A percentile compares a stretch with the other conserved stretches of the same genome.
Evolutionary conservation across 2,329 filamentous ascomycete genomes (phyloP).

Genomic region (Xylaria sp.): DNA sequence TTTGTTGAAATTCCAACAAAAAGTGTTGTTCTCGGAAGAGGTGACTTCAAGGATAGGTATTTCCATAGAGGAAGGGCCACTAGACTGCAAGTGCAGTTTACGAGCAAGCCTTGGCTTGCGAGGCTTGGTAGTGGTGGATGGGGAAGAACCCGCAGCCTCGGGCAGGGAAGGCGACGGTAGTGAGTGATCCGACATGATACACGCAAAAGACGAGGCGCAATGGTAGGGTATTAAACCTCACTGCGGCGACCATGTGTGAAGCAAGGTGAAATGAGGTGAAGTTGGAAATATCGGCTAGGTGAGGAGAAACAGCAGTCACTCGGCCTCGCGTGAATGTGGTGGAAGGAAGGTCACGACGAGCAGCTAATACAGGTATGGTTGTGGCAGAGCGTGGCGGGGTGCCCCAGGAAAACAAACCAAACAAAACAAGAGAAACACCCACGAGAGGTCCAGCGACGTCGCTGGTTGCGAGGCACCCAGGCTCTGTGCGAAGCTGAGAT

Average conservation of each 20-base stretch:
- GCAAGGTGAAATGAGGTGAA: not conserved
- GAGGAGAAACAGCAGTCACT: not conserved
- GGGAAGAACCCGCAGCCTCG: not conserved
- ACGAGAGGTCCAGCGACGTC: constrained; percentile 73
- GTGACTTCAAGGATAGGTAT: not conserved
- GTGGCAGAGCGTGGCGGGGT: not conserved
- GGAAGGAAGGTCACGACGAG: not conserved
- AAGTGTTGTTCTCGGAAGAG: not conserved
- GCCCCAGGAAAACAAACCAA: not conserved
- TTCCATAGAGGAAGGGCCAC: constrained; percentile 34
- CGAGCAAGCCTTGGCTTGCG: constrained; percentile 42
- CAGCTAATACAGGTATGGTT: not conserved
- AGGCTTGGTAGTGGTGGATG: constrained; percentile 15
- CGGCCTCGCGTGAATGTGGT: not conserved
- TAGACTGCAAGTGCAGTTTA: constrained; percentile 38
- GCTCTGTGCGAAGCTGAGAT: constrained; percentile 74
- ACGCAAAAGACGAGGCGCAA: constrained; percentile 3
- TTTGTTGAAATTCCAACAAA: constrained; percentile 3
- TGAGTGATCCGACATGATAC: constrained; percentile 23
- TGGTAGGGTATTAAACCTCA: not conserved
- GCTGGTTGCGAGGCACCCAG: constrained; percentile 71
- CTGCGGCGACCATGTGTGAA: not conserved
- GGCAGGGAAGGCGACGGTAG: constrained; percentile 9
- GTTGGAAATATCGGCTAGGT: not conserved
- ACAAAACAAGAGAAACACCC: constrained; percentile 55